These are phyloP conservation scores for Ophiostoma populinum DNA, from an alignment of 2,329 filamentous ascomycete species.

Conservation along the genomic window DNA sequence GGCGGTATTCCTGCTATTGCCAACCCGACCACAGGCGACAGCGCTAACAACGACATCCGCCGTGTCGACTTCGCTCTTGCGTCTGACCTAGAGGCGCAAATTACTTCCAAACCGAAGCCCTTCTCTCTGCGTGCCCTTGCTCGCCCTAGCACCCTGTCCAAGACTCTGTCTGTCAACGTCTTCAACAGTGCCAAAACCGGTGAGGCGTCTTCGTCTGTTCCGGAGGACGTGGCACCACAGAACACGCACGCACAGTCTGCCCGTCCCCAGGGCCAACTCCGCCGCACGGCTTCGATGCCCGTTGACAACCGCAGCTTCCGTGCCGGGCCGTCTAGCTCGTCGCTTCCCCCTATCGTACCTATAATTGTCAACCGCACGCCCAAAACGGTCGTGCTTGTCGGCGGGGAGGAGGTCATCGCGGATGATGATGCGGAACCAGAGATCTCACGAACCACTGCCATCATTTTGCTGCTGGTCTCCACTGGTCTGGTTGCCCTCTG, in stretches of 20 bases:
- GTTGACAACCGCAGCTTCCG: slow-evolving; percentile 11
- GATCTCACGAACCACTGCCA: slow-evolving; percentile 25
- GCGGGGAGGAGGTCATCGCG: slow-evolving; percentile 7
- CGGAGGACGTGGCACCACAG: background rate
- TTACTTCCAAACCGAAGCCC: slow-evolving; percentile 17
- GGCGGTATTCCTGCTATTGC: background rate
- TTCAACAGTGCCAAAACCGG: slow-evolving; percentile 20
- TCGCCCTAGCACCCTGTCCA: slow-evolving; percentile 30
- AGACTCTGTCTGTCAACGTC: slow-evolving; percentile 41
- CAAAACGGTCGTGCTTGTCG: background rate
- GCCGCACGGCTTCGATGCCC: slow-evolving; percentile 40
- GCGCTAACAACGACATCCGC: slow-evolving; percentile 16
- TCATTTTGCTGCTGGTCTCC: slow-evolving; percentile 32
- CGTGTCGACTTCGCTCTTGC: slow-evolving; percentile 27
- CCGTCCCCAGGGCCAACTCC: slow-evolving; percentile 13
- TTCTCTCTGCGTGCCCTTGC: slow-evolving; percentile 22
- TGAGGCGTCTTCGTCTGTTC: background rate
- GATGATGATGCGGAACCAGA: slow-evolving; percentile 19
- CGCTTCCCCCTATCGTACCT: slow-evolving; percentile 17
- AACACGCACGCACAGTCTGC: background rate
- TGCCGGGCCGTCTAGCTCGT: slow-evolving; percentile 9
- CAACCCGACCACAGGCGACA: background rate
- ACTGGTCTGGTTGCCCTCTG: slow-evolving; percentile 41
- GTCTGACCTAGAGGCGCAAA: slow-evolving; percentile 17
- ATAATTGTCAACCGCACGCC: slow-evolving; percentile 16